A percentile compares a stretch with the other conserved stretches of the same genome.
Conservation (phyloP, 2,329 filamentous ascomycete genomes). For the Elsinoe perseae region DNA sequence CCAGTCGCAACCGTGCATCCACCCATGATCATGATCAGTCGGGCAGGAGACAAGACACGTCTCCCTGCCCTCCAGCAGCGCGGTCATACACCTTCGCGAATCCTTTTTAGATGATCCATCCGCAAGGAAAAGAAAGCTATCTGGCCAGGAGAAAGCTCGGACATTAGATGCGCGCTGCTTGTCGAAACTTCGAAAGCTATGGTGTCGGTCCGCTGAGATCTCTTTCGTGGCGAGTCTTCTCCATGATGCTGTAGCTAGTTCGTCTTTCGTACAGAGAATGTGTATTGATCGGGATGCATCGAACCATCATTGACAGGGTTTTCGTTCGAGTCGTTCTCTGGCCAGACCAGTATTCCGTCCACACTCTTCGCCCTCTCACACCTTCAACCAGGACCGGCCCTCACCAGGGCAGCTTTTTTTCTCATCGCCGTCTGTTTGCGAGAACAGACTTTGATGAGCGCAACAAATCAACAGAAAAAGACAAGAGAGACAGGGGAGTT, state of each 20-base stretch:
- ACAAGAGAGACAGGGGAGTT: slow-evolving; percentile 4
- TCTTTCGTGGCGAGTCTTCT: background rate
- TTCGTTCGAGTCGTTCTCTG: background rate
- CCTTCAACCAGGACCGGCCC: background rate
- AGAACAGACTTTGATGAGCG: background rate
- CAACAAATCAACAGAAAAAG: slow-evolving; percentile 1
- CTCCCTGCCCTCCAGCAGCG: background rate
- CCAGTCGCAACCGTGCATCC: slow-evolving; percentile 10
- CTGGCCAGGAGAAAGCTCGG: background rate
- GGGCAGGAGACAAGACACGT: background rate
- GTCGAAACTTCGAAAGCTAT: background rate
- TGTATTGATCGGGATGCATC: slow-evolving; percentile 1
- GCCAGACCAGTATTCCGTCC: background rate
- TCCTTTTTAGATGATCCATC: slow-evolving; percentile 4
- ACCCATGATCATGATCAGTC: slow-evolving; percentile 10
- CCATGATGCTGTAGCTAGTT: background rate
- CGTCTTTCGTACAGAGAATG: slow-evolving; percentile 1
- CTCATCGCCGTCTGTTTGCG: background rate
- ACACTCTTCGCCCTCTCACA: background rate
- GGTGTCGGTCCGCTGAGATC: background rate
- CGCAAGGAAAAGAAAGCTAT: background rate
- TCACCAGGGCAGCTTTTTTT: slow-evolving; percentile 8
- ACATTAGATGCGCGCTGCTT: background rate
- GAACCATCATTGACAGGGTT: background rate
- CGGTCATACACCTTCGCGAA: background rate